Percentiles rank a stretch among this genome's conserved stretches.
Conservation (phyloP, 1,284 basidiomycete genomes). For the Austroboletus niveus region DNA sequence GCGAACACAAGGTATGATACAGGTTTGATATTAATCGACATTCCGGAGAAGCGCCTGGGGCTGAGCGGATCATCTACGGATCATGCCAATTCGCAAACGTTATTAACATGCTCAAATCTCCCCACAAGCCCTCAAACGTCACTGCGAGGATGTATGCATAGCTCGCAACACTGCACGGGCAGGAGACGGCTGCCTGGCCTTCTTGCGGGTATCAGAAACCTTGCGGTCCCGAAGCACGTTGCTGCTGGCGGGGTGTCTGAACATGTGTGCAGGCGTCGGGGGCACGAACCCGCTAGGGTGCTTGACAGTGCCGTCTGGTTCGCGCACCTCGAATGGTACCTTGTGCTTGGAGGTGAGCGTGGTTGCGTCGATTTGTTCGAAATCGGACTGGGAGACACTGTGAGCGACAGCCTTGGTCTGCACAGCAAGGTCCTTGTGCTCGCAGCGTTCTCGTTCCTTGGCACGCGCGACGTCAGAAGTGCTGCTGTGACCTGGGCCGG, state of each 20-base stretch:
- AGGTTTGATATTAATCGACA: too few species aligned
- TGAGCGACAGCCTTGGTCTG: constrained; percentile 34
- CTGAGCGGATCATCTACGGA: too few species aligned
- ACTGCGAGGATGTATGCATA: constrained; percentile 17
- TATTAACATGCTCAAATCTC: too few species aligned
- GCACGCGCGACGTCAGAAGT: constrained; percentile 24
- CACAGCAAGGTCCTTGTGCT: constrained; percentile 12
- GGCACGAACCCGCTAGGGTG: constrained; percentile 40
- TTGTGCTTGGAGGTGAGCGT: constrained; percentile 29
- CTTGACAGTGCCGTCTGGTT: constrained; percentile 31
- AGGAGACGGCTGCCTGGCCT: constrained; percentile 10
- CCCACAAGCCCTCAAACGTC: too few species aligned
- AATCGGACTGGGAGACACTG: constrained; percentile 33
- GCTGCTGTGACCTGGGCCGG: constrained; percentile 27
- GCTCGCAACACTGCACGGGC: constrained; percentile 18
- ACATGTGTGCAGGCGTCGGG: constrained; percentile 36
- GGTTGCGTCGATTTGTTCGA: constrained; percentile 25
- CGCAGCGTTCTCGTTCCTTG: constrained; percentile 26
- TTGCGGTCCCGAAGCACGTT: constrained; percentile 19
- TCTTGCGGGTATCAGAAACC: constrained; percentile 10
- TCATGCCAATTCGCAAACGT: too few species aligned
- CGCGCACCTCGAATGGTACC: constrained; percentile 35
- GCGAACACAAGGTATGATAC: too few species aligned
- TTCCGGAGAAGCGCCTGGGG: too few species aligned
- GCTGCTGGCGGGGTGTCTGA: constrained; percentile 18